Evolutionary conservation across 306 rosid genomes (phyloP), one percentile per base, ranked within the genome.

Genomic region (Cucumis melo): DNA sequence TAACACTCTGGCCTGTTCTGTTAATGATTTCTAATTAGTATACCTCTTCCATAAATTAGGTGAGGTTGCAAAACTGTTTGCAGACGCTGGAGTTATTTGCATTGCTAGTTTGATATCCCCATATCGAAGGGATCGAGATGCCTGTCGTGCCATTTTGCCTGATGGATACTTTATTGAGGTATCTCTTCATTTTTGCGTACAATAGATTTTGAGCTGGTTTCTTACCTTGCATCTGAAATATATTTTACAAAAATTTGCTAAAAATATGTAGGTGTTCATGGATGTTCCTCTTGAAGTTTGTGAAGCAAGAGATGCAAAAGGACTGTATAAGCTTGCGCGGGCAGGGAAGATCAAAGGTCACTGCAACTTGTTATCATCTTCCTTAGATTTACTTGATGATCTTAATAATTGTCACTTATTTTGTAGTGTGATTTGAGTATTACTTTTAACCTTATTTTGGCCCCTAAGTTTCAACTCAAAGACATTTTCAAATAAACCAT

Each of bases 61-160:
- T 46, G 97, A 95, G 90, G 99, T 95, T 51, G 99, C 97, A n/a
- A 95, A 92, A 80, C 87, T 92, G 60, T 88, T 92, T 83, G 96
- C 99, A 10, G 97, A 95, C 82, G 92, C 99, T 57, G 99, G 98
- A 68, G 78, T 92, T 80, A 89, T 93, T 82, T 91, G 98, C 81
- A 87, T 91, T 86, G 86, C 97, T 59, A 91, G 98, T 77, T 80
- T 89, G 82, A 92, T 92, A 82, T 89, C 97, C 46, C 99, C 99
- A 13, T 94, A 90, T 63, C 87, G 55, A 79, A 90, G 83, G 85
- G 98, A 95, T 77, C 89, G 99, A 57, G 97, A 89, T 80, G 88
- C 92, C 13, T 89, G 99, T 78, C 91, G 99, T 77, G 96, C 88
- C 39, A 80, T 95, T 44, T 79, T 95, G 58, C 90, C 98, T 21